These are phyloP conservation scores for Rhizomucor miehei DNA, from an alignment of 371 early-diverging fungal species.

Conservation along the genomic window DNA sequence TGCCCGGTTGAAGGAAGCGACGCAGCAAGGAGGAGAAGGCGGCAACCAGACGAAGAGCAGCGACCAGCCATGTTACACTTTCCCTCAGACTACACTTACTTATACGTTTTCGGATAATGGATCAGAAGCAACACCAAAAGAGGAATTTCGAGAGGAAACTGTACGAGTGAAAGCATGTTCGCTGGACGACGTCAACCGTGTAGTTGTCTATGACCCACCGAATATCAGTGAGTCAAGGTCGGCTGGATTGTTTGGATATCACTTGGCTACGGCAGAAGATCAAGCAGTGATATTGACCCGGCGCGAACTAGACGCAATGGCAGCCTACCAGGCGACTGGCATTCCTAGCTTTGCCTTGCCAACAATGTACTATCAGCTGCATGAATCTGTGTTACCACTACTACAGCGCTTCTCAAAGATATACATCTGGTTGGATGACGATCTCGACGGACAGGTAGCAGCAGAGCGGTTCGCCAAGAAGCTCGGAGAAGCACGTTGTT, in stretches of 20 bases:
- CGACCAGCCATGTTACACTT: conserved; percentile 28
- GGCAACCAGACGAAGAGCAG: background rate
- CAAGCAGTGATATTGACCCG: conserved; percentile 54
- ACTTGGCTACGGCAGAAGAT: conserved; percentile 39
- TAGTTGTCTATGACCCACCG: conserved; percentile 28
- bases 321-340: conserved; percentile 66
- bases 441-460: conserved; percentile 60
- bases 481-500: conserved; percentile 60
- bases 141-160: conserved; percentile 19
- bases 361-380: conserved; percentile 53
- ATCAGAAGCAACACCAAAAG: conserved; percentile 1
- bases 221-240: conserved; percentile 8
- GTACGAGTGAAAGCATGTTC: conserved; percentile 38
- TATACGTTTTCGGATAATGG: conserved; percentile 12
- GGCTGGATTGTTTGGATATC: conserved; percentile 67
- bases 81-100: conserved; percentile 36
- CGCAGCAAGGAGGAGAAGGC: no score
- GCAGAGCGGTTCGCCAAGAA: conserved; percentile 61
- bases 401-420: conserved; percentile 62
- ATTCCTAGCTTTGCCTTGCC: conserved; percentile 63
- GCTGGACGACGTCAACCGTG: conserved; percentile 10
- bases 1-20: conserved; percentile 8
- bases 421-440: conserved; percentile 74
- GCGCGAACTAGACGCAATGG: conserved; percentile 70
- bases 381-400: conserved; percentile 57